phyloP scores from a whole-genome alignment of 106 monocot genomes.

The Posidonia australis region DNA sequence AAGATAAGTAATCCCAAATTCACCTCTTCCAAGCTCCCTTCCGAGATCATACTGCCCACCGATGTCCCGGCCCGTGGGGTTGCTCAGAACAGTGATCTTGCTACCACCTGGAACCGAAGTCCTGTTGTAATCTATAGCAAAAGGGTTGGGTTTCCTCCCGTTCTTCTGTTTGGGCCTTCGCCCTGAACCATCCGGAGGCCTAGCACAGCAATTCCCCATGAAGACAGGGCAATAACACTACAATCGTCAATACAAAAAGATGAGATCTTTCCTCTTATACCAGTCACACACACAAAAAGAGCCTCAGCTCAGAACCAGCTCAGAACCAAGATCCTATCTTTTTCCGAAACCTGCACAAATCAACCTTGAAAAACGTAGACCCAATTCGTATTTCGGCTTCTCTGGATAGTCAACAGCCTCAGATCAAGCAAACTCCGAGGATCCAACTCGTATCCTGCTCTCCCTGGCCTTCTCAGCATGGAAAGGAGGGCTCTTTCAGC shows the following conservation, averaged over 20 bases:
- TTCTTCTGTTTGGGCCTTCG: background rate
- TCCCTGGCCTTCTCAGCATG: no score
- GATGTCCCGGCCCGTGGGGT: conserved; percentile 16
- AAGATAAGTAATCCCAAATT: conserved; percentile 19
- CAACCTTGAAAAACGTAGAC: background rate
- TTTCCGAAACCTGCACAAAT: background rate
- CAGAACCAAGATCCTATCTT: background rate
- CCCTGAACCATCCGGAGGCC: conserved; percentile 2
- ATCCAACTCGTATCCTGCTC: no score
- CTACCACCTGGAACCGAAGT: background rate
- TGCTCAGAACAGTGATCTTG: conserved; percentile 12
- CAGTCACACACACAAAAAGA: background rate
- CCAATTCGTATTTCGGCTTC: background rate
- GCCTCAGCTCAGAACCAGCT: background rate
- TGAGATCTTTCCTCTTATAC: background rate
- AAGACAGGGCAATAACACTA: background rate
- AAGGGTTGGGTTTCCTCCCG: conserved; percentile 16
- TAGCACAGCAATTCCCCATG: conserved; percentile 22
- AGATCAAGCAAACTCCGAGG: no score
- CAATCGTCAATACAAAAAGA: background rate
- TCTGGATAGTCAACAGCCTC: no score
- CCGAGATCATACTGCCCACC: conserved; percentile 9
- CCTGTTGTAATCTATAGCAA: conserved; percentile 14
- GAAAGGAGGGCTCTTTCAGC: no score
- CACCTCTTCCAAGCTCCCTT: conserved; percentile 17